phyloP scores from a whole-genome alignment of 2,329 filamentous ascomycete species.

The Cytospora mali region DNA sequence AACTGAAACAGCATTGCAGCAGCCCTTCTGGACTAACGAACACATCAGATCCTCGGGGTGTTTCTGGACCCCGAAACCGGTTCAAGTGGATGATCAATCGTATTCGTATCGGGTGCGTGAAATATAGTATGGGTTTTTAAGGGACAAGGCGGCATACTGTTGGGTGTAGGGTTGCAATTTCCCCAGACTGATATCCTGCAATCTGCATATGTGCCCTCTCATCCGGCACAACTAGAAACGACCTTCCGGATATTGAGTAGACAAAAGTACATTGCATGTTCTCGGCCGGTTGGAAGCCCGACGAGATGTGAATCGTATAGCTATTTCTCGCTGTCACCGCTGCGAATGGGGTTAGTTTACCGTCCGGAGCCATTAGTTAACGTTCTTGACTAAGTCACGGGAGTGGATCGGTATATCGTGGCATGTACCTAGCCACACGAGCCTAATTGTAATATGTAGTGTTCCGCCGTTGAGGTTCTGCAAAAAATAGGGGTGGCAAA shows the following conservation, averaged over 20 bases:
- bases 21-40: neutral
- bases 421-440: neutral
- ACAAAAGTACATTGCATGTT: too few relatives aligned
- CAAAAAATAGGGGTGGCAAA: neutral
- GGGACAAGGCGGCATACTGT: neutral
- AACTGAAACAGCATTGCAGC: slow-evolving; percentile 1
- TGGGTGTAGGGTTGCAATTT: neutral
- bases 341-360: too few relatives aligned
- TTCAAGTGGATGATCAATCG: neutral
- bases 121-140: neutral
- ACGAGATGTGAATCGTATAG: too few relatives aligned
- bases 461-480: too few relatives aligned
- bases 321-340: too few relatives aligned
- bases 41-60: neutral
- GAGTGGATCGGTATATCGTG: neutral
- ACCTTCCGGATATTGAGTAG: too few relatives aligned
- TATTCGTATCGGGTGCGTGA: slow-evolving; percentile 12
- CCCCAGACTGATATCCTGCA: neutral
- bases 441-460: neutral
- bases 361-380: neutral
- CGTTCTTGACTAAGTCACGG: neutral
- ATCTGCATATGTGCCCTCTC: neutral
- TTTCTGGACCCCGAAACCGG: neutral
- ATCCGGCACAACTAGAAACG: neutral
- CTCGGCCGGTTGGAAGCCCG: neutral